Evolutionary conservation across 2,329 filamentous ascomycete genomes (phyloP).

Genomic region (Fusarium falciforme): DNA sequence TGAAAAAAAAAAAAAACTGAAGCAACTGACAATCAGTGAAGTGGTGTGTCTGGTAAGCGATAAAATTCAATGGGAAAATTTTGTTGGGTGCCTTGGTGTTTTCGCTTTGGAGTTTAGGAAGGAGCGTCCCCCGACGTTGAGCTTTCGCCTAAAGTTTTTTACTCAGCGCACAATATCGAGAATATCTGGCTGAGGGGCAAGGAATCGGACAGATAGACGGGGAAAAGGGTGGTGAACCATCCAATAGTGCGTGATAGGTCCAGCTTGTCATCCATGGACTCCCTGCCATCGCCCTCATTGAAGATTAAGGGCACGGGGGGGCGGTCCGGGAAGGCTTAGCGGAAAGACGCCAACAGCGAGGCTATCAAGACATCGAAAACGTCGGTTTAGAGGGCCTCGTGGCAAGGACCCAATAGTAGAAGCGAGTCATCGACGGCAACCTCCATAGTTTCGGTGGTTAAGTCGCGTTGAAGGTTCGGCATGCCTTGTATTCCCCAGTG

Average conservation of each 20-base stretch:
- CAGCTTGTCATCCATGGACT: slow-evolving; percentile 41
- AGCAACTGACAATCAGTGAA: too few species aligned
- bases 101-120: too few species aligned
- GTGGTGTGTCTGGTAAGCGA: too few species aligned
- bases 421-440: not conserved
- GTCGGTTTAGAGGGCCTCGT: slow-evolving; percentile 45
- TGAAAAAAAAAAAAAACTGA: too few species aligned
- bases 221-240: slow-evolving; percentile 51
- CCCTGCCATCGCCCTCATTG: slow-evolving; percentile 52
- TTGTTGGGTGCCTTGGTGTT: too few species aligned
- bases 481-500: slow-evolving; percentile 41
- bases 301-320: slow-evolving; percentile 41
- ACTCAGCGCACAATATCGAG: slow-evolving; percentile 32
- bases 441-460: slow-evolving; percentile 11
- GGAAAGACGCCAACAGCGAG: slow-evolving; percentile 43
- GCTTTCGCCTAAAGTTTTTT: slow-evolving; percentile 36
- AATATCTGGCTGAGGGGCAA: slow-evolving; percentile 22
- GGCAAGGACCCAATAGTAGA: slow-evolving; percentile 5
- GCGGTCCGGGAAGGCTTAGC: slow-evolving; percentile 44
- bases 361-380: slow-evolving; percentile 49
- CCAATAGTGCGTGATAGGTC: slow-evolving; percentile 50
- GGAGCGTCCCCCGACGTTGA: too few species aligned
- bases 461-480: slow-evolving; percentile 24
- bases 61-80: too few species aligned
- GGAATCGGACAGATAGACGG: slow-evolving; percentile 21